A percentile compares a stretch with the other conserved stretches of the same genome.
Conservation (phyloP, 768 basidiomycete genomes). For the Holtermanniella nyarrowii region DNA sequence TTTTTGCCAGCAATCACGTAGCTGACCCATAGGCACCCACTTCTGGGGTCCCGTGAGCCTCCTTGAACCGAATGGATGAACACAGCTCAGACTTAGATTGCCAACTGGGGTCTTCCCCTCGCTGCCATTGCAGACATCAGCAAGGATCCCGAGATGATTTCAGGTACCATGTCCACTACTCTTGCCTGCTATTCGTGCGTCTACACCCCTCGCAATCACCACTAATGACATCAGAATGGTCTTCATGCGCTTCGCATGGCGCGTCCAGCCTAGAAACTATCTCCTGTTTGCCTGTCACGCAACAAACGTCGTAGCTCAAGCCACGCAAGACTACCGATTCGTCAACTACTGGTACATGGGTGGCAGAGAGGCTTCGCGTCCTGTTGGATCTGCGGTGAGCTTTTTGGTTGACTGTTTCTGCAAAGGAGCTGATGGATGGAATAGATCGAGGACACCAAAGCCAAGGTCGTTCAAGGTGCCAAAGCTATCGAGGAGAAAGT, state of each 20-base stretch:
- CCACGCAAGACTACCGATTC: slow-evolving; percentile 72
- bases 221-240: slow-evolving; percentile 47
- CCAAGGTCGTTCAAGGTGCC: slow-evolving; percentile 16
- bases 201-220: not conserved
- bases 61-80: slow-evolving; percentile 4
- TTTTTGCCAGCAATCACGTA: not conserved
- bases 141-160: slow-evolving; percentile 94
- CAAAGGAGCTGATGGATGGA: not conserved
- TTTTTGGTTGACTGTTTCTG: not conserved
- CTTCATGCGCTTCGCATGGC: slow-evolving; percentile 90
- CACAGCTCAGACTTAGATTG: slow-evolving; percentile 51
- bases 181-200: slow-evolving; percentile 86
- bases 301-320: slow-evolving; percentile 81
- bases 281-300: slow-evolving; percentile 86
- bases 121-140: slow-evolving; percentile 80
- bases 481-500: slow-evolving; percentile 19
- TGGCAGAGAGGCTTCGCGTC: slow-evolving; percentile 61
- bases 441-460: slow-evolving; percentile 8
- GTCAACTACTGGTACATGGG: slow-evolving; percentile 83
- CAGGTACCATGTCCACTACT: slow-evolving; percentile 90
- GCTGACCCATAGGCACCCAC: slow-evolving; percentile 63
- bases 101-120: slow-evolving; percentile 95
- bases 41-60: slow-evolving; percentile 94
- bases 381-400: slow-evolving; percentile 11
- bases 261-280: slow-evolving; percentile 91